Evolutionary conservation across 345 rosid genomes (phyloP), one percentile per base, ranked within the genome.

Genomic region (Salix arbutifolia): DNA sequence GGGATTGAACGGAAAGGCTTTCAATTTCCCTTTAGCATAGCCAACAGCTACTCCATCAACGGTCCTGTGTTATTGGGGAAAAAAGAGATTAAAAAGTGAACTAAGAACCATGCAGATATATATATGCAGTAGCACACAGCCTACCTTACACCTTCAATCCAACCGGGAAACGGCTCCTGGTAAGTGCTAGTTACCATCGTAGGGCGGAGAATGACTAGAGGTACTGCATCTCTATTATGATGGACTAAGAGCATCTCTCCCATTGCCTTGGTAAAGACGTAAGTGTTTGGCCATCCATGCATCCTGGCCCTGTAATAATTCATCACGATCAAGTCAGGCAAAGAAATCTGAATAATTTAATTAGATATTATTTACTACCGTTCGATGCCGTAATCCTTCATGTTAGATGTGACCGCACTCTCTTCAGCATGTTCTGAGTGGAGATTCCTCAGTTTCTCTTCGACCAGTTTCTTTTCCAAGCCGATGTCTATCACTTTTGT

Each of bases 321-420:
- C 8, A 40, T 40, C 44, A 9, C 12, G 12, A 40, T 40, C 12
- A 38, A 1, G 12, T 8, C 42, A 40, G 44, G 44, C 12, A 40
- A 40, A 40, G 44, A 9, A 38, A 1, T 38, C 4, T 30, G n/a
- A 1, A 37, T 37, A 37, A n/a, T n/a, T n/a, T n/a, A n/a, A n/a
- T n/a, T n/a, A n/a, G n/a, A n/a, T n/a, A n/a, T n/a, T n/a, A n/a
- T n/a, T n/a, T n/a, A n/a, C 0, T 33, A 90, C 97, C 98, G 85
- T 56, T 87, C 25, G 26, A 87, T 76, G 53, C 92, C 97, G 50
- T 90, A 78, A 79, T 89, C 91, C 69, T 79, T 88, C 91, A 92
- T 88, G 58, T 87, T 81, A 31, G 31, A 50, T 3, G 80, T 84
- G 64, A 88, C 84, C 25, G 33, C 78, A 30, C 83, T 74, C 1